These are phyloP conservation scores for Miamiensis avidus DNA, from an alignment of 169 alveolate species.

Conservation along the genomic window DNA sequence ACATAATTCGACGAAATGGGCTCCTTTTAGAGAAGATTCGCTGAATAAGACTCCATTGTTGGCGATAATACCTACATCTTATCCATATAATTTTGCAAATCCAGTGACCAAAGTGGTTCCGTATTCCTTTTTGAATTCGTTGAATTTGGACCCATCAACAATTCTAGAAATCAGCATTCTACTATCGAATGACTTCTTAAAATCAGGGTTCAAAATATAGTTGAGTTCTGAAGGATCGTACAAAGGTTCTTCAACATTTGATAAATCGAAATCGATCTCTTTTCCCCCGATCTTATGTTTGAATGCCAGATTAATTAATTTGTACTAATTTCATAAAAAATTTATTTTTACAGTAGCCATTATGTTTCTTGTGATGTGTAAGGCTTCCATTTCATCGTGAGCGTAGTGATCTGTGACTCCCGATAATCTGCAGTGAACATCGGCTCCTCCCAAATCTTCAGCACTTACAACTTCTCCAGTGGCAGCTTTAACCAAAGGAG, in stretches of 20 bases:
- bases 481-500: constrained; percentile 79
- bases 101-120: constrained; percentile 83
- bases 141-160: constrained; percentile 78
- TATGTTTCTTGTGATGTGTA: constrained; percentile 22
- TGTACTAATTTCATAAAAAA: neutral
- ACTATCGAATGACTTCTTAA: constrained; percentile 52
- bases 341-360: constrained; percentile 34
- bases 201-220: constrained; percentile 69
- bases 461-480: constrained; percentile 82
- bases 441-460: constrained; percentile 84
- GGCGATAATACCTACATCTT: constrained; percentile 86
- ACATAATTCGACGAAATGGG: constrained; percentile 88
- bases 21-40: constrained; percentile 87
- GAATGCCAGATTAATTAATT: neutral
- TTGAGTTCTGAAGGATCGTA: constrained; percentile 61
- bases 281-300: neutral
- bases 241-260: constrained; percentile 69
- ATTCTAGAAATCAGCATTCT: constrained; percentile 74
- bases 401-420: constrained; percentile 88
- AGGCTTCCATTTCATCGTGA: constrained; percentile 53
- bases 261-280: neutral
- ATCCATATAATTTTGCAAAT: constrained; percentile 74
- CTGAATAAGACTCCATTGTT: constrained; percentile 86
- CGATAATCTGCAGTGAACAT: constrained; percentile 70
- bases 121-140: constrained; percentile 81